Evolutionary conservation across 2,329 filamentous ascomycete genomes (phyloP).

Genomic region (Didymosphaeria variabile): DNA sequence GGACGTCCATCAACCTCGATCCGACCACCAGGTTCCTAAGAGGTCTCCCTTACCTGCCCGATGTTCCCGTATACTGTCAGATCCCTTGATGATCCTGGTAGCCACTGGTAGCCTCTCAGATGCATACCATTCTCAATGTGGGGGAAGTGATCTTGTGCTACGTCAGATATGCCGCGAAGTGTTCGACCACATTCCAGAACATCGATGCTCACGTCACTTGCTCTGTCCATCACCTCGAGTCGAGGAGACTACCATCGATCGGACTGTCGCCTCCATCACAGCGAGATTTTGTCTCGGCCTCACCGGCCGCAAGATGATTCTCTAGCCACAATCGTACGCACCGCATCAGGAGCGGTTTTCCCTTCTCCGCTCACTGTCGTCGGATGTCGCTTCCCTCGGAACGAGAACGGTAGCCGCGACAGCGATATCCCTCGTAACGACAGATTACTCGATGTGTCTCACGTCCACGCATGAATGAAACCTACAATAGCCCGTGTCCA

Average conservation of each 20-base stretch:
- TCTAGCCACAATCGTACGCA: background rate
- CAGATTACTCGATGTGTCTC: background rate
- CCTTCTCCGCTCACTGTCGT: background rate
- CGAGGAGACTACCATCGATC: background rate
- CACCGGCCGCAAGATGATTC: background rate
- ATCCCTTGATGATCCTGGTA: background rate
- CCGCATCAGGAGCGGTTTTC: conserved; percentile 10
- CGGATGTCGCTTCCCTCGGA: background rate
- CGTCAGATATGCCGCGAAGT: background rate
- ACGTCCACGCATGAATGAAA: conserved; percentile 4
- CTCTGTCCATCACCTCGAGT: background rate
- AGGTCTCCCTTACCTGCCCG: conserved; percentile 8
- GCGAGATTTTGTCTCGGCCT: background rate
- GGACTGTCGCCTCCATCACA: background rate
- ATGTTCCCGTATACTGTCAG: background rate
- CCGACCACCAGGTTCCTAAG: conserved; percentile 2
- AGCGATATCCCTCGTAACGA: background rate
- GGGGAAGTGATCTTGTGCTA: conserved; percentile 2
- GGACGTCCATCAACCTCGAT: background rate
- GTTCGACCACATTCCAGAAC: conserved; percentile 8
- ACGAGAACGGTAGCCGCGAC: background rate
- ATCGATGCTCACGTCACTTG: background rate
- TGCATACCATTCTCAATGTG: conserved; percentile 11
- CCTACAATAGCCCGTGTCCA: background rate
- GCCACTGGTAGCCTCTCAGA: background rate